Evolutionary conservation across 2,329 filamentous ascomycete species (phyloP), one percentile per base, ranked within the genome.

Genomic region (Exophiala sp.): DNA sequence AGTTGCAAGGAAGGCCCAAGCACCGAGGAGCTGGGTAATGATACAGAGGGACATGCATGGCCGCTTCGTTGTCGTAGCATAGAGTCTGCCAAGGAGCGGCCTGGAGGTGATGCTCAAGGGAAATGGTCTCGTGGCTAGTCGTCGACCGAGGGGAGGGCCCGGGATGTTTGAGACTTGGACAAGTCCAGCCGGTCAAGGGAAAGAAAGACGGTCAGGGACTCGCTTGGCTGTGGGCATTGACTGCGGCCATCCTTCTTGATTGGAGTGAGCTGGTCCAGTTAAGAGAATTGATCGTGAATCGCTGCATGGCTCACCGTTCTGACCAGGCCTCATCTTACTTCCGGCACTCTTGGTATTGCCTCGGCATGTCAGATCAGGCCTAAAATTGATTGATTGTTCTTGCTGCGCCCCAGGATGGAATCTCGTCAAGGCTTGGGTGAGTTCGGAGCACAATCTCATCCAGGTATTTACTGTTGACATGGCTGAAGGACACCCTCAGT

Each of bases 301-400:
- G 24, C 24, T 8, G 18, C 35, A 21, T 3, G 5, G 9, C 35
- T n/a, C n/a, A n/a, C n/a, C n/a, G n/a, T n/a, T n/a, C n/a, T n/a
- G n/a, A 41, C 22, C 38, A 41, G 24, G 38, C 38, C 21, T 41
- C 38, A 41, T 41, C 38, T 41, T 41, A 41, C 21, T 41, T 41
- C 38, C 24, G 38, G 38, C 19, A 41, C 38, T 11, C 4, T 6
- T 24, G 13, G 38, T 14, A 24, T 11, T 41, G 19, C 21, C 19
- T 41, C 19, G 19, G 38, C 38, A 21, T 13, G 38, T 41, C 38
- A 41, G 11, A 23, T 21, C 38, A 41, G 5, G 21, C 38, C 38
- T 6, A n/a, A 13, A 38, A 10, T n/a, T 7, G 4, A 35, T 39
- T 6, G 13, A 9, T 3, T 19, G 35, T 19, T 9, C 8, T 39